Evolutionary conservation across 2,329 filamentous ascomycete species (phyloP), one percentile per base, ranked within the genome.

Genomic region (Orbilia quercus): DNA sequence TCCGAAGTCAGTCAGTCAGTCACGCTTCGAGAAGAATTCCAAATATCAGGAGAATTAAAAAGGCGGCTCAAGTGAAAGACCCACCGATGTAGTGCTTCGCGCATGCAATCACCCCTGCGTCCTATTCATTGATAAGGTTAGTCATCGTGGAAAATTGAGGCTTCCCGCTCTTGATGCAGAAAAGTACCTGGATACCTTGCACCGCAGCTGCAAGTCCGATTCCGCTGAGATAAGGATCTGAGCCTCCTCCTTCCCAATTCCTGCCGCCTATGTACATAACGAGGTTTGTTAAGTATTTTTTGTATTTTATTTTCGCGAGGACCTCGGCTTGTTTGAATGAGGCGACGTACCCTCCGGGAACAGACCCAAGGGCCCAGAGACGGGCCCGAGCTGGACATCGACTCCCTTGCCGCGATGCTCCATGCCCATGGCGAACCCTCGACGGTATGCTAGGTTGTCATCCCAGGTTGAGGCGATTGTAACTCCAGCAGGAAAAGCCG

Each of bases 21-120:
- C 64, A 74, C 48, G 44, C 25, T 44, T 47, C 51, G 31, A 53
- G 18, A 42, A 40, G 57, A 66, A 71, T 72, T 72, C 57, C 59
- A 75, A 65, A 73, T 66, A 65, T 60, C 34, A 34, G n/a, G 38
- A 20, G 72, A 51, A 48, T 16, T 31, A 50, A 50, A 53, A 34
- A 62, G 31, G 64, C 45, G 67, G 64, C 75, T 66, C 59, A 76
- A 76, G 51, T 71, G 44, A 3, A 28, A 44, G 38, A 72, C 67
- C 44, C 75, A 47, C 74, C 76, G 45, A 86, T 84, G 75, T 82
- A 91, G 79, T 91, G 85, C 80, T 87, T 86, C 45, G 83, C 84
- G 42, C 80, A 83, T 25, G 84, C 83, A 79, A 85, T 84, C 1
- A 85, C 82, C 9, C 84, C 84, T 3, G 80, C 81, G 36, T 79